phyloP scores from a whole-genome alignment of 2,329 filamentous ascomycete genomes.

The Trichoderma semiorbis region DNA sequence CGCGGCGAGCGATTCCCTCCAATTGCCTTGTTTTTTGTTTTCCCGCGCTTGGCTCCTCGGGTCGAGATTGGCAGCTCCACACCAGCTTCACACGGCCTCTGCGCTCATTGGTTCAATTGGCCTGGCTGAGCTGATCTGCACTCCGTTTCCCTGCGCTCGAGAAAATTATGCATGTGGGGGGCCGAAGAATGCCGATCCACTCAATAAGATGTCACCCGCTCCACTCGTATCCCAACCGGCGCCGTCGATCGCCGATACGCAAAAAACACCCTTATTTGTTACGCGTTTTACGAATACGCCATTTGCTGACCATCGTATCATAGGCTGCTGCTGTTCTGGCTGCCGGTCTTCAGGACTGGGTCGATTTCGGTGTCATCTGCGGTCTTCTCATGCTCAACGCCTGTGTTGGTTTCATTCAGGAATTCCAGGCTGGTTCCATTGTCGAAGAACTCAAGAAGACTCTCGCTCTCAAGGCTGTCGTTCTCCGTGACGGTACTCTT shows the following conservation, averaged over 20 bases:
- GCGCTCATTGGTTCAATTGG: slow-evolving; percentile 28
- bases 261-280: background rate
- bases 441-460: slow-evolving; percentile 91
- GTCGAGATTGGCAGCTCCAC: slow-evolving; percentile 35
- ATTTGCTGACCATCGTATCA: slow-evolving; percentile 26
- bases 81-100: slow-evolving; percentile 29
- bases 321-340: slow-evolving; percentile 74
- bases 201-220: slow-evolving; percentile 23
- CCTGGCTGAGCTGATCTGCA: slow-evolving; percentile 6
- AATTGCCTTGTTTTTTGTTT: slow-evolving; percentile 20
- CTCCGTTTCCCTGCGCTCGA: slow-evolving; percentile 4
- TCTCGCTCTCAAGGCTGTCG: slow-evolving; percentile 80
- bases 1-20: slow-evolving; percentile 17
- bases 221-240: slow-evolving; percentile 14
- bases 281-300: background rate
- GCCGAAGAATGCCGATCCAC: slow-evolving; percentile 24
- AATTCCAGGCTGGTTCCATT: slow-evolving; percentile 85
- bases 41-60: slow-evolving; percentile 27
- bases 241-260: slow-evolving; percentile 14
- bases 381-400: slow-evolving; percentile 81
- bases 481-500: slow-evolving; percentile 73
- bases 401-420: slow-evolving; percentile 80
- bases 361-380: slow-evolving; percentile 90
- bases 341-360: slow-evolving; percentile 82
- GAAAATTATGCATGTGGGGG: slow-evolving; percentile 23